Base-by-base conservation (phyloP, 176 grass and related monocot species). In the Leersia perrieri region DNA sequence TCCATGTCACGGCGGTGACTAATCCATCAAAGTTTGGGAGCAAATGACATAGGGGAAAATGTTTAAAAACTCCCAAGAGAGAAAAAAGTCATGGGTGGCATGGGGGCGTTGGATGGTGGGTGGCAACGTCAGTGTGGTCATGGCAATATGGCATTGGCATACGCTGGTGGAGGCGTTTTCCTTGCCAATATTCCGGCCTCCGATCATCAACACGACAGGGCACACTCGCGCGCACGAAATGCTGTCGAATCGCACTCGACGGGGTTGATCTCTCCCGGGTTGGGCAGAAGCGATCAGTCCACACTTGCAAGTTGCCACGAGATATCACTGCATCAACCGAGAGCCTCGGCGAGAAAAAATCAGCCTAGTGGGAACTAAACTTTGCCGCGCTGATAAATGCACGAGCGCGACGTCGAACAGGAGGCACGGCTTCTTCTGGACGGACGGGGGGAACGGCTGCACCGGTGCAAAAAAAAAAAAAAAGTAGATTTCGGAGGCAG, bases 341-440 rank as follows among this genome's bases (percentile, higher is more conserved):
- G 49, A 53, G 49, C 49, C 18, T 53, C 47, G 47, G 49, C 8
- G 20, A 53, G 49, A 53, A 53, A 51, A 53, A 22, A 53, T 51
- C 9, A 28, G 80, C 86, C 74, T n/a, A 53, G 60, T 83, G 80
- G 34, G 74, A 74, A 74, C 29, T 18, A 45, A 20, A 70, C 12
- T 1, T 2, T 14, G 77, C 53, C 0, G 33, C 32, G 26, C 36
- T 63, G 82, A 72, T 77, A 77, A 82, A 82, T 85, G 83, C 66
- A 9, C 71, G 83, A 86, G 83, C 66, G 11, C 71, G 83, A 86
- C 66, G 77, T 66, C 41, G 77, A 80, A 41, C 18, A 64, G 33
- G 31, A 5, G 64, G 55, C 13, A 34, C 87, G 81, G 76, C 76
- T 1, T 39, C 33, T 82, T 77, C 78, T 31, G 66, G 61, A 67